Conservation (phyloP, 2,329 filamentous ascomycete genomes). For the Talaromyces sp. region DNA sequence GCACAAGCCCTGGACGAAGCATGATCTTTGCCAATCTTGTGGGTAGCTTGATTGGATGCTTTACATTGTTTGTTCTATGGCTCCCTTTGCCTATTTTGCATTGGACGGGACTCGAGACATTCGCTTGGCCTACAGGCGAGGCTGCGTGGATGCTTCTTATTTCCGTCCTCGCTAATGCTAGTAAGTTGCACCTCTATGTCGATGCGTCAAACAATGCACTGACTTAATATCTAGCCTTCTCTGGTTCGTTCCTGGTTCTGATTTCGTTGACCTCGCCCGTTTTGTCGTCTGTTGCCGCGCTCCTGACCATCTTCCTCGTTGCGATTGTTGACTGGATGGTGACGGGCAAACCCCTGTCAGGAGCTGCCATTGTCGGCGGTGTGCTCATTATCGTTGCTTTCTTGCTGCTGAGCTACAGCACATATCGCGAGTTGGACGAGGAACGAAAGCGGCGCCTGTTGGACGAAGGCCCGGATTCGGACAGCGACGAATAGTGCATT, state of each 20-base stretch:
- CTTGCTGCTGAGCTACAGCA: conserved; percentile 80
- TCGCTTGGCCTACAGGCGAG: conserved; percentile 72
- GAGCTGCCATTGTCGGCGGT: conserved; percentile 75
- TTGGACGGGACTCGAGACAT: conserved; percentile 69
- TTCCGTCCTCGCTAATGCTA: conserved; percentile 80
- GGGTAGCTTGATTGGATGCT: conserved; percentile 76
- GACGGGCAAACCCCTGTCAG: conserved; percentile 69
- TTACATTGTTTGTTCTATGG: conserved; percentile 86
- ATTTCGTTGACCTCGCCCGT: conserved; percentile 92
- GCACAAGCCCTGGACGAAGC: conserved; percentile 74
- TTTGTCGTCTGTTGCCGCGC: conserved; percentile 81
- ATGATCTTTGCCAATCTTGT: conserved; percentile 95
- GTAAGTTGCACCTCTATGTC: conserved; percentile 35
- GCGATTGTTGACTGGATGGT: conserved; percentile 85
- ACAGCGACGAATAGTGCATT: conserved; percentile 32
- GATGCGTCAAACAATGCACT: not conserved
- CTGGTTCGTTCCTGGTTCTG: conserved; percentile 84
- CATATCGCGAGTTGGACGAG: conserved; percentile 87
- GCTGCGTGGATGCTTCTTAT: conserved; percentile 75
- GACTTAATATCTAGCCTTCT: conserved; percentile 55
- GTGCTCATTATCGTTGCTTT: conserved; percentile 84
- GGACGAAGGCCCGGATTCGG: conserved; percentile 38
- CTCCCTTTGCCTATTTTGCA: conserved; percentile 84
- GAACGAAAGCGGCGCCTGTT: conserved; percentile 59
- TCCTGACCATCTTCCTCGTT: conserved; percentile 95